Evolutionary conservation across 768 basidiomycete species (phyloP), one percentile per base, ranked within the genome.

Genomic region (Piloderma croceum): DNA sequence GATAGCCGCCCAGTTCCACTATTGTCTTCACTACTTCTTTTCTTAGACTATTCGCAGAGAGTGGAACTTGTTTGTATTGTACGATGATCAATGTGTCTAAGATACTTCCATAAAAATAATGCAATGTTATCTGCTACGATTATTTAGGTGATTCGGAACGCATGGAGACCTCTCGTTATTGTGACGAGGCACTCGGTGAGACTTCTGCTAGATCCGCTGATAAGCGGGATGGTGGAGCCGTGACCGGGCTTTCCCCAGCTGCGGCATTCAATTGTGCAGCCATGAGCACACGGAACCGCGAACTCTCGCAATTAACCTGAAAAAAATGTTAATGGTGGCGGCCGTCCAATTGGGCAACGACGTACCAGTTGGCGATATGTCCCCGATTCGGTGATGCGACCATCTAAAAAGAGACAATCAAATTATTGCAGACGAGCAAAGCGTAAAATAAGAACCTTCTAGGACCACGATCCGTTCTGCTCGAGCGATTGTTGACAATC

Each of bases 401-500:
- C 91, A 45, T 81, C 82, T 83, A 42, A 6, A 21, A 25, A 12
- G 33, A 36, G 22, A 39, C 23, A 43, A 33, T 7, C 17, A 35
- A n/a, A 27, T 17, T 31, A 24, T 12, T 36, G 9, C 3, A 43
- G 6, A 10, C 25, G 15, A 19, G 17, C 37, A 31, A 21, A 23
- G 22, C 42, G 18, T 2, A 10, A 11, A 38, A 20, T 7, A 50
- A 63, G n/a, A 34, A 82, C 82, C 83, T 66, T 96, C 90, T 15
- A 96, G 70, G 15, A 96, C 90, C 5, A 90, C 87, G 33, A 96
- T 88, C 29, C 87, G 72, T 55, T 92, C 90, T 2, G 91, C 90
- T 39, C 90, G 69, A 3, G 91, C 88, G 41, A 96, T 90, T 3
- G 91, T 91, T 18, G 88, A 90, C 39, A 96, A 57, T 36, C 91